Base-by-base conservation (phyloP, 257 asterid species). In the Solanum pinnatisectum region DNA sequence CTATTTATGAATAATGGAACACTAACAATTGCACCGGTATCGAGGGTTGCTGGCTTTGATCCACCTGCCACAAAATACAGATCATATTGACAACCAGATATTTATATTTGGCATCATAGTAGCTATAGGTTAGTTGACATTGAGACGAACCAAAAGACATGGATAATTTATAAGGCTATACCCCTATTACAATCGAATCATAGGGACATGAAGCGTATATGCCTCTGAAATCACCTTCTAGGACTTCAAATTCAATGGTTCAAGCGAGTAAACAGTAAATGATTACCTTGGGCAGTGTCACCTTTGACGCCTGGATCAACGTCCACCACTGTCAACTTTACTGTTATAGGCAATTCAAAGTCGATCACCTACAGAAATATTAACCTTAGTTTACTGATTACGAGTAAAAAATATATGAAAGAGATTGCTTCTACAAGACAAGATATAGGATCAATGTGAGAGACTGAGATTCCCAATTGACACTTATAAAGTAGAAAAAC, bases 251-350 rank as follows among this genome's bases (percentile, higher is more conserved):
- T 88, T 76, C 83, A 22, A 70, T 85, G 37, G 59, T 83, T 56
- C 49, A 59, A 25, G n/a, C 68, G 3, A 30, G 72, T 46, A 87
- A 52, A 87, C 68, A 87, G 14, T 37, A 77, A 72, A 77, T 22
- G 72, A 71, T 86, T 91, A 97, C 99, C 99, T 97, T 96, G 99
- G 70, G 96, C 99, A 1, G 99, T 97, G 95, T 97, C 99, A 40
- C 99, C 99, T 93, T 77, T 95, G 67, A 97, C n/a, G 46, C 99
- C 99, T 52, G 99, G 99, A 91, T 96, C 98, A 86, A 90, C 99
- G 71, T 94, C 96, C 87, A 94, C 96, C 89, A 97, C 99, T 1
- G 85, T 93, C 92, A 96, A 92, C 95, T 96, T 96, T 91, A 96
- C 98, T 8, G 95, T 94, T 88, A 92, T 96, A 82, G 99, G 99